Evolutionary conservation across 805 yeast species (phyloP), one percentile per base, ranked within the genome.

Genomic region (Debaryomyces castellii): DNA sequence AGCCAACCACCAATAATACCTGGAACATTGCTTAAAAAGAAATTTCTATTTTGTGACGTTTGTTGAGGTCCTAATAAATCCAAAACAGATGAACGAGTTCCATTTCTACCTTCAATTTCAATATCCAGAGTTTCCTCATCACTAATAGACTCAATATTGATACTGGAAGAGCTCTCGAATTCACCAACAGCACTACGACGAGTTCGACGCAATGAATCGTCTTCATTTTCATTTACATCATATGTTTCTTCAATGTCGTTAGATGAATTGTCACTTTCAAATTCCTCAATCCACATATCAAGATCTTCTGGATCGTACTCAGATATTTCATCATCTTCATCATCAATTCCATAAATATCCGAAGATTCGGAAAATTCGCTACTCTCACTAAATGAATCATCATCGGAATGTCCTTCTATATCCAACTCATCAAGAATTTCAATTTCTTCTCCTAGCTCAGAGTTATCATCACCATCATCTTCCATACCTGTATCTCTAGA

Each of bases 211-310:
- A 35, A 25, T 24, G 36, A 30, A 14, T 44, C 38, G 20, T 48
- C 53, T 9, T 40, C 53, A 5, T 40, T 48, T 5, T 52, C 55
- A 17, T 51, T 55, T 11, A 41, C 57, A 5, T 48, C 62, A 2
- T 46, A 55, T 6, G 47, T 51, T 8, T 41, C 48, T 10, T 49
- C 60, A 7, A 53, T 52, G 10, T 51, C 60, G 36, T 37, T 38
- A 1, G 47, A 40, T 12, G 49, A 43, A 22, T 50, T 60, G 27
- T 60, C 38, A 35, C 24, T 69, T 24, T 62, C 69, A 45, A 71
- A 64, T 28, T 64, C 71, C 45, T 67, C 72, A 35, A 69, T 59
- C 75, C 75, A 70, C 3, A 67, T 69, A 46, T 69, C 74, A 12
- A 69, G 55, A 39, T 67, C 74, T 32, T 49, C 59, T 5, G 50